Evolutionary conservation across 1,284 basidiomycete genomes (phyloP), one percentile per base, ranked within the genome.

Genomic region (Ganoderma lucidum): DNA sequence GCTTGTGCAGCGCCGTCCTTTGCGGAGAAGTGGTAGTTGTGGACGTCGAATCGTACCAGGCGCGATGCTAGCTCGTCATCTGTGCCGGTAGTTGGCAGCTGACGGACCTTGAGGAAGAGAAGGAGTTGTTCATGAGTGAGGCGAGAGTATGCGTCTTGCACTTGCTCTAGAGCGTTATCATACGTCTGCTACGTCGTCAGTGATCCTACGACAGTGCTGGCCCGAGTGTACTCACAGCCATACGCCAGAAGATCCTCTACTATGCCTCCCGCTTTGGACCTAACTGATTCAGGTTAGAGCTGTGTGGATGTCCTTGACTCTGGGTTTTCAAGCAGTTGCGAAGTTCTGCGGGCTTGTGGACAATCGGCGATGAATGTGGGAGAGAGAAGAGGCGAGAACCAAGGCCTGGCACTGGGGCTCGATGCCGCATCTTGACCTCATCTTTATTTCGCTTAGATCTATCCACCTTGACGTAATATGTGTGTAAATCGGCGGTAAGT

Each of bases 41-140:
- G 87, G 64, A 91, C 80, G 78, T 94, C 93, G 76, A 92, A 87
- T 67, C 91, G 87, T 3, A 90, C 87, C 28, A 94, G 86, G 32
- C 92, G 85, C 14, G 86, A 86, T 48, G 88, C 89, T 44, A 93
- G 87, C 66, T 93, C 91, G 62, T 76, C 65, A 71, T 90, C 83
- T 58, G 86, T 83, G 55, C 92, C 93, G 17, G 85, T 81, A 0
- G 84, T 87, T 60, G 90, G 87, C 14, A 94, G 82, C 65, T 85
- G 88, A 70, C 93, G 87, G 63, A 90, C 85, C 80, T 88, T 87
- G 78, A 92, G 88, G 78, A 94, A 94, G 68, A 94, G 85, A 45
- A 89, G 79, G 70, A 94, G 87, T 74, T 94, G 91, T 51, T 88
- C 82, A 76, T 85, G 87, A 32, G 84, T 84, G 73, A 94, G 83